phyloP scores from a whole-genome alignment of 2,329 filamentous ascomycete species.

The Zasmidium cellare region DNA sequence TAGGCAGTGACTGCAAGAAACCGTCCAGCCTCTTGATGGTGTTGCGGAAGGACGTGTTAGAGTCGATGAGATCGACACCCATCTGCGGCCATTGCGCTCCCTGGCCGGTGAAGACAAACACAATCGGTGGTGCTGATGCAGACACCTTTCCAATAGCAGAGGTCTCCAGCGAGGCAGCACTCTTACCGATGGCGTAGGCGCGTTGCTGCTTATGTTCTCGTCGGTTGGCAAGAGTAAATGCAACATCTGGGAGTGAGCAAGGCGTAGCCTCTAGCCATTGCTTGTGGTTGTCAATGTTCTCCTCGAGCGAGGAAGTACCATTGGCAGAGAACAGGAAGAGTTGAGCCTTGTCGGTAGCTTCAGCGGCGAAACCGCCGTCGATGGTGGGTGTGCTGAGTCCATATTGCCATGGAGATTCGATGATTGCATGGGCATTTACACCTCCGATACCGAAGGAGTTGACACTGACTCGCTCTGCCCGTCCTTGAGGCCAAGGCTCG shows the following conservation, averaged over 20 bases:
- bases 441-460: conserved; percentile 29
- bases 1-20: too few relatives aligned
- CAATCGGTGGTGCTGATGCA: neutral
- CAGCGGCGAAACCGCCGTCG: neutral
- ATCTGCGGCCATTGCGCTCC: conserved; percentile 18
- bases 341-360: neutral
- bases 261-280: too few relatives aligned
- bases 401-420: conserved; percentile 1
- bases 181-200: neutral
- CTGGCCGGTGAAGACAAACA: conserved; percentile 16
- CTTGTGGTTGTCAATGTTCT: too few relatives aligned
- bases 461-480: conserved; percentile 5
- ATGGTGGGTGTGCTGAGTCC: neutral
- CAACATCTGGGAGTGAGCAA: too few relatives aligned
- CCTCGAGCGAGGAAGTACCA: too few relatives aligned
- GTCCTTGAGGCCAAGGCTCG: conserved; percentile 4
- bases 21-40: too few relatives aligned
- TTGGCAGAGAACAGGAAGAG: too few relatives aligned
- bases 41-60: too few relatives aligned
- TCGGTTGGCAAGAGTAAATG: too few relatives aligned
- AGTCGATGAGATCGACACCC: conserved; percentile 21
- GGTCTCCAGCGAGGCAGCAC: neutral
- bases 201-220: neutral
- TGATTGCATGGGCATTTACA: conserved; percentile 14
- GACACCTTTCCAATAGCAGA: neutral